Evolutionary conservation across 352 stramenopile genomes (phyloP).

Genomic region (Globisporangium spiculum): DNA sequence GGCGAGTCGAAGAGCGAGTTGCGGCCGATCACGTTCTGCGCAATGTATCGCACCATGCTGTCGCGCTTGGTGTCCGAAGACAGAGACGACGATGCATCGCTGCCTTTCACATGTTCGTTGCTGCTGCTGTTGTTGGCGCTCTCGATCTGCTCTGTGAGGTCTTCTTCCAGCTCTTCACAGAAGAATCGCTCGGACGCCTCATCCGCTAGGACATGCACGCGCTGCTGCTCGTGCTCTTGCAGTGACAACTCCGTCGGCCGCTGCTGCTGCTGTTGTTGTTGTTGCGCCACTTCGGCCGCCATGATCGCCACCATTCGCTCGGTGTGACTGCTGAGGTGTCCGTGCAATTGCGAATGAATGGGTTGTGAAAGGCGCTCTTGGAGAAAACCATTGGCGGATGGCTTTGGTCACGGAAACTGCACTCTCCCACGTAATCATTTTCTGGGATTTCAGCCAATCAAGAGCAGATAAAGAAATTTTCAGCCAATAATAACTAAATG

Average conservation of each 20-base stretch:
- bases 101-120: conserved; percentile 7
- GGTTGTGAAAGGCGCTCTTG: background rate
- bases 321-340: background rate
- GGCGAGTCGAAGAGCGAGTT: conserved; percentile 55
- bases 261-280: background rate
- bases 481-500: background rate
- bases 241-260: background rate
- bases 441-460: background rate
- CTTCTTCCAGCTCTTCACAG: conserved; percentile 78
- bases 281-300: background rate
- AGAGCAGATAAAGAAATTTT: background rate
- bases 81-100: background rate
- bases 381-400: background rate
- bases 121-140: conserved; percentile 17
- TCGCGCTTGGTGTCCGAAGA: conserved; percentile 13
- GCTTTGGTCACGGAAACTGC: background rate
- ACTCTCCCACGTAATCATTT: background rate
- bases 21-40: conserved; percentile 46
- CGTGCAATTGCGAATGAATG: background rate
- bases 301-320: conserved; percentile 15
- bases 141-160: conserved; percentile 42
- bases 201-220: background rate
- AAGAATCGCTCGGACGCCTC: conserved; percentile 49
- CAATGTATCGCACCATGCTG: conserved; percentile 32
- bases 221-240: background rate